A percentile compares a stretch with the other conserved stretches of the same genome.
These are phyloP conservation scores for Yamadazyma philogaea DNA, from an alignment of 805 yeast species.

Conservation along the genomic window DNA sequence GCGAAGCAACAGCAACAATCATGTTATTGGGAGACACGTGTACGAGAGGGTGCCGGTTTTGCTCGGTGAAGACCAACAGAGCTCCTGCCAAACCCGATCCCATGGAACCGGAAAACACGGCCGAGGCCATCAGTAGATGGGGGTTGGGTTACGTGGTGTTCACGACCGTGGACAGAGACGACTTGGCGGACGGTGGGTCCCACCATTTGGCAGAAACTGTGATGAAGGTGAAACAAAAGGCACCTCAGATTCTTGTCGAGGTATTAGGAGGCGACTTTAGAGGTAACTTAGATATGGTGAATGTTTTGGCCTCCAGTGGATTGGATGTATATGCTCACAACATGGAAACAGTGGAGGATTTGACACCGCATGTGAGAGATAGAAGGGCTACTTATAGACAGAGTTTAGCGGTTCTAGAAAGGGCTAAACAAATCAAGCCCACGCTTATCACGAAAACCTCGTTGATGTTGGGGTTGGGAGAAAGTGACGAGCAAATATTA, in stretches of 20 bases:
- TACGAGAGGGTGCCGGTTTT: constrained; percentile 98
- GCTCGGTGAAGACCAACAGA: constrained; percentile 93
- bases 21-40: constrained; percentile 99
- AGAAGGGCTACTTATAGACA: constrained; percentile 95
- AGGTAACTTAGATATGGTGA: constrained; percentile 82
- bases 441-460: constrained; percentile 87
- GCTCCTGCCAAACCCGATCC: constrained; percentile 89
- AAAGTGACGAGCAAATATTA: constrained; percentile 83
- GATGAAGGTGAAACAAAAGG: constrained; percentile 73
- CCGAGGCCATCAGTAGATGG: constrained; percentile 96
- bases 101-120: constrained; percentile 95
- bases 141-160: constrained; percentile 96
- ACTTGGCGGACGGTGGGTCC: constrained; percentile 89
- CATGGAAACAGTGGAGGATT: constrained; percentile 90
- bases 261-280: constrained; percentile 93
- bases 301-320: constrained; percentile 77
- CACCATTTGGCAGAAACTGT: constrained; percentile 89
- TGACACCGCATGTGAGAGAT: constrained; percentile 94
- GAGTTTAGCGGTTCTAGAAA: constrained; percentile 68
- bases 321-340: constrained; percentile 97
- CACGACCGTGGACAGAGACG: constrained; percentile 97
- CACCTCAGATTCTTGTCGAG: constrained; percentile 90
- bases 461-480: constrained; percentile 95
- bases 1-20: constrained; percentile 94
- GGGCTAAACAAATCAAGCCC: constrained; percentile 78